Base-by-base conservation (phyloP, 192 early-diverging fungal genomes). In the Mortierella hygrophila region DNA sequence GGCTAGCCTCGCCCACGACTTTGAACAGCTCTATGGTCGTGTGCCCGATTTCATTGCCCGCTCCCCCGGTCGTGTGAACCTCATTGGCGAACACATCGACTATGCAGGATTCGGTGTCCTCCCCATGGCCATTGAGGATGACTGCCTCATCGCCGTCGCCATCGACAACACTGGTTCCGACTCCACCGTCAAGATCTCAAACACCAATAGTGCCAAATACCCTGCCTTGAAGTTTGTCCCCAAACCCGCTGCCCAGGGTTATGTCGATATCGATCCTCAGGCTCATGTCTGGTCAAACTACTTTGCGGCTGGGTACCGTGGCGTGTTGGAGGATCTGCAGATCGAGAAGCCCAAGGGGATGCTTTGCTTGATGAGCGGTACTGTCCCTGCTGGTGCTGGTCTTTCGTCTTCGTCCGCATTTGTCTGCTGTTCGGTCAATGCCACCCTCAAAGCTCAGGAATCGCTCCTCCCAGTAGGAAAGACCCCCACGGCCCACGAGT, bases 21-120 rank as follows among this genome's bases (percentile, higher is more conserved):
- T 96, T 83, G 76, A 92, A 76, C 72, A 78, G 5, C 68, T 71
- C 18, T 95, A 91, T 73, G 93, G 93, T 69, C 74, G 80, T 69
- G 74, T 85, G 54, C 96, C 97, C 0, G 93, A 95, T 44, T 97
- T 97, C 88, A 93, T 96, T 70, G 96, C 94, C 49, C 94, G 98
- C 42, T 94, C 96, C 5, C 97, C 98, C 6, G 98, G 98, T 49
- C 92, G 97, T n/a, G 97, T 98, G 42, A 99, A 99, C 90, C 90
- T 99, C 44, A 99, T 99, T 83, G 98, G 97, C 47, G 98, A 99
- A 84, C 98, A 99, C 85, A 95, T 99, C 68, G 98, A 99, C 90
- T 98, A 98, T 90, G 95, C 94, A 80, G 98, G 97, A 35, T 96
- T 95, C 77, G 96, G 96, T 23, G 98, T 99, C 21, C 92, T 99